A percentile compares a stretch with the other conserved stretches of the same genome.
Evolutionary conservation across 768 basidiomycete genomes (phyloP).

Genomic region (Russula olivacea): DNA sequence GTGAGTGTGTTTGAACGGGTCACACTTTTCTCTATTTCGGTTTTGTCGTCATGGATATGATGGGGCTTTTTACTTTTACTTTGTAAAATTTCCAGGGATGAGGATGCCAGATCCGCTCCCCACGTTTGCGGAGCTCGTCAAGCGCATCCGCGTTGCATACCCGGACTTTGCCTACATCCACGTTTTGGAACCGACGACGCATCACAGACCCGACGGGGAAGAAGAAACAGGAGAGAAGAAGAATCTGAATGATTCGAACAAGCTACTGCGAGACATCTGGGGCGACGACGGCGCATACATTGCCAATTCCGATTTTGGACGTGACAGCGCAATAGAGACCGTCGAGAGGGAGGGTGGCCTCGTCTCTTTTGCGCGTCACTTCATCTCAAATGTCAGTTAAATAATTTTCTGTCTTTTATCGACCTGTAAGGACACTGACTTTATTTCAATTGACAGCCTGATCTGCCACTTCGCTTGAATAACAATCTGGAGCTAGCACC

Average conservation of each 20-base stretch:
- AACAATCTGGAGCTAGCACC: neutral
- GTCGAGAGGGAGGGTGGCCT: slow-evolving; percentile 20
- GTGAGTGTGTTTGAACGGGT: neutral
- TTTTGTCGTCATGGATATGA: neutral
- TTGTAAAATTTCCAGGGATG: slow-evolving; percentile 6
- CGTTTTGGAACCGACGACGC: slow-evolving; percentile 28
- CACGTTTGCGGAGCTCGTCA: slow-evolving; percentile 29
- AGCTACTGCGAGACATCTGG: slow-evolving; percentile 29
- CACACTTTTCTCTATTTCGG: too few relatives aligned
- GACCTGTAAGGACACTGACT: neutral
- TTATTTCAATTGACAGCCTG: slow-evolving; percentile 12
- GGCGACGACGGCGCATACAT: slow-evolving; percentile 23
- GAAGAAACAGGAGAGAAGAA: neutral
- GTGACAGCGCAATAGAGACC: slow-evolving; percentile 23
- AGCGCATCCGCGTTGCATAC: slow-evolving; percentile 25
- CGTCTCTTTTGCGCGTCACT: slow-evolving; percentile 13
- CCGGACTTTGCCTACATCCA: slow-evolving; percentile 29
- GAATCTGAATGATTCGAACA: slow-evolving; percentile 14
- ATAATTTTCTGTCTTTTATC: neutral
- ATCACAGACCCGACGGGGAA: neutral
- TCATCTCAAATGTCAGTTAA: slow-evolving; percentile 15
- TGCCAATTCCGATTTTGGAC: slow-evolving; percentile 26
- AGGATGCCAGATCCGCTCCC: slow-evolving; percentile 28
- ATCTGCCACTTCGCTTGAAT: slow-evolving; percentile 21
- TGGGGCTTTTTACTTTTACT: neutral